Base-by-base conservation (phyloP, 805 yeast species). In the Zygotorulaspora florentina region DNA sequence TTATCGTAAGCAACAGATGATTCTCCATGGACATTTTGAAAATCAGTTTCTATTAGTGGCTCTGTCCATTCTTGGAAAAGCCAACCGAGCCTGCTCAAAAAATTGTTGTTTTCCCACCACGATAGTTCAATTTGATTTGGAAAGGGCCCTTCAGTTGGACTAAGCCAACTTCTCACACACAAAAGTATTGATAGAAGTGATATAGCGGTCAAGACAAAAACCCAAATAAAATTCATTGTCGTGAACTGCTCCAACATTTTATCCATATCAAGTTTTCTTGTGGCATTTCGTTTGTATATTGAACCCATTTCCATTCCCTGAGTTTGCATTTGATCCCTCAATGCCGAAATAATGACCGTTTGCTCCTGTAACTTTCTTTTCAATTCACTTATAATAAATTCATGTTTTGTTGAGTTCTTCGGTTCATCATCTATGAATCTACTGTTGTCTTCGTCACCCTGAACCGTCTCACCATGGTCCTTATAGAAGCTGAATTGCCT, bases 401-500 rank as follows among this genome's bases (percentile, higher is more conserved):
- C 64, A 44, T 59, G 59, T 26, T 53, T 51, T 8, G 58, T 49
- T 18, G 53, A 49, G 9, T 18, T 15, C 10, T 35, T 43, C 5
- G 33, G 33, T 12, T 43, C 43, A 12, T 23, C 11, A 25, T 16
- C 27, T 7, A 30, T 25, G n/a, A 43, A 34, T 16, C 30, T 40
- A 4, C 26, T 25, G 5, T 30, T 28, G 30, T 18, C 27, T 23
- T 27, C 13, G 12, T 31, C 13, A 23, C 31, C 37, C 15, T 23
- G 2, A 16, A n/a, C 35, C n/a, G 50, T 38, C 34, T 56, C 55
- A 16, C 49, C 53, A 39, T 47, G 50, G 40, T 50, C 52, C 43
- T 60, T 62, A 42, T 59, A 62, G 42, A 57, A 62, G 16, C 53
- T 57, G 39, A 60, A 62, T 39, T 61, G 64, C 15, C 58, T 45